Evolutionary conservation across 2,329 filamentous ascomycete genomes (phyloP).

Genomic region (Fusarium begoniae): DNA sequence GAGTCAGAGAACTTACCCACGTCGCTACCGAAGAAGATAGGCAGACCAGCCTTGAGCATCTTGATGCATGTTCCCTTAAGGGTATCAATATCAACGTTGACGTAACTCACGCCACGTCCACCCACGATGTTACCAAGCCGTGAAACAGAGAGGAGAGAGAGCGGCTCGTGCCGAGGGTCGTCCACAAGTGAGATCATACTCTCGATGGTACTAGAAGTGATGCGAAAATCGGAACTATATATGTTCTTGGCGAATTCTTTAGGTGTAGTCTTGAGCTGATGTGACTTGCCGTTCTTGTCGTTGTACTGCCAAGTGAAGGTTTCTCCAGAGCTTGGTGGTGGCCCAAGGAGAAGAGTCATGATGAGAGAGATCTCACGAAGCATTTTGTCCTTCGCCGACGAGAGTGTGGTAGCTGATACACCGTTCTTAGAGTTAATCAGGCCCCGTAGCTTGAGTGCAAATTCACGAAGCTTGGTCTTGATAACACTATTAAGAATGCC

Average conservation of each 20-base stretch:
- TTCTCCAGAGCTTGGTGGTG: conserved; percentile 74
- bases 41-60: conserved; percentile 81
- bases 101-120: conserved; percentile 78
- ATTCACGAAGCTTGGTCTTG: conserved; percentile 87
- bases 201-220: conserved; percentile 69
- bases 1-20: conserved; percentile 83
- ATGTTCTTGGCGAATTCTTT: conserved; percentile 76
- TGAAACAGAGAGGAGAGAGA: conserved; percentile 77
- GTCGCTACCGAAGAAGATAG: conserved; percentile 89
- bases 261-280: conserved; percentile 72
- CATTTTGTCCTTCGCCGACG: conserved; percentile 73
- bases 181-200: conserved; percentile 84
- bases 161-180: conserved; percentile 81
- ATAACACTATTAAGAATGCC: conserved; percentile 75
- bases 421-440: conserved; percentile 52
- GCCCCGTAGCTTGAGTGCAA: conserved; percentile 75
- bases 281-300: conserved; percentile 72
- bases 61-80: conserved; percentile 79
- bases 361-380: conserved; percentile 82
- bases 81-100: conserved; percentile 79
- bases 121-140: conserved; percentile 84
- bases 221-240: conserved; percentile 65
- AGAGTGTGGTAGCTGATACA: conserved; percentile 52
- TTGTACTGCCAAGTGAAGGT: conserved; percentile 84
- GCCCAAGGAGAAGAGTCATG: conserved; percentile 83